These are phyloP conservation scores for Choricystis sp. DNA, from an alignment of 139 green algal species.

Conservation along the genomic window DNA sequence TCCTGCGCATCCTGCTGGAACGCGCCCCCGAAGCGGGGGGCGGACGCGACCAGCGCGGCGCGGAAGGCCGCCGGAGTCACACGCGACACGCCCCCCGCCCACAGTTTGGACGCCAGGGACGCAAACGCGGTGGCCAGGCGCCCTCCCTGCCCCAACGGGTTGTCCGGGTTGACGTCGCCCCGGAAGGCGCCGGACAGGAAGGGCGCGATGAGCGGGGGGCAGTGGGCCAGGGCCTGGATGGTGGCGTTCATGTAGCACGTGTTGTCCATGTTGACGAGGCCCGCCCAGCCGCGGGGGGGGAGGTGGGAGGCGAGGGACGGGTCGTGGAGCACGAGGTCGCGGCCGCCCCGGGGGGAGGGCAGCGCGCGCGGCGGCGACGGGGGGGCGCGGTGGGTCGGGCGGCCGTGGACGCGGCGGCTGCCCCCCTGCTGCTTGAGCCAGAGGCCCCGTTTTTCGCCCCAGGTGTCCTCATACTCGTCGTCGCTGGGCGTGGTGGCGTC, in stretches of 20 bases:
- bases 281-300: conserved; percentile 22
- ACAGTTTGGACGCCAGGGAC: conserved; percentile 65
- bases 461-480: too few relatives aligned
- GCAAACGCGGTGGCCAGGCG: conserved; percentile 80
- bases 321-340: too few relatives aligned
- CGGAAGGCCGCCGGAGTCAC: conserved; percentile 66
- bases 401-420: too few relatives aligned
- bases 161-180: conserved; percentile 64
- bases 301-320: too few relatives aligned
- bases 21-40: conserved; percentile 84
- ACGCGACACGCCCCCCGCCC: conserved; percentile 32
- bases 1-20: conserved; percentile 84
- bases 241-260: conserved; percentile 97
- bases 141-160: conserved; percentile 77
- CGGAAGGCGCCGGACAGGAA: conserved; percentile 21
- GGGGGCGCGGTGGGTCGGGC: too few relatives aligned
- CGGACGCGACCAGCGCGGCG: conserved; percentile 60
- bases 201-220: conserved; percentile 61
- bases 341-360: too few relatives aligned
- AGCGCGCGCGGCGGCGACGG: too few relatives aligned
- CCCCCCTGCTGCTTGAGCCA: too few relatives aligned
- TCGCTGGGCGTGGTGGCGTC: too few relatives aligned
- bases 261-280: conserved; percentile 88
- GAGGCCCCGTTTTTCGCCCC: too few relatives aligned
- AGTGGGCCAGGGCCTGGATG: conserved; percentile 84